phyloP scores from a whole-genome alignment of 2,329 filamentous ascomycete genomes.

The Diaporthe ampelina region DNA sequence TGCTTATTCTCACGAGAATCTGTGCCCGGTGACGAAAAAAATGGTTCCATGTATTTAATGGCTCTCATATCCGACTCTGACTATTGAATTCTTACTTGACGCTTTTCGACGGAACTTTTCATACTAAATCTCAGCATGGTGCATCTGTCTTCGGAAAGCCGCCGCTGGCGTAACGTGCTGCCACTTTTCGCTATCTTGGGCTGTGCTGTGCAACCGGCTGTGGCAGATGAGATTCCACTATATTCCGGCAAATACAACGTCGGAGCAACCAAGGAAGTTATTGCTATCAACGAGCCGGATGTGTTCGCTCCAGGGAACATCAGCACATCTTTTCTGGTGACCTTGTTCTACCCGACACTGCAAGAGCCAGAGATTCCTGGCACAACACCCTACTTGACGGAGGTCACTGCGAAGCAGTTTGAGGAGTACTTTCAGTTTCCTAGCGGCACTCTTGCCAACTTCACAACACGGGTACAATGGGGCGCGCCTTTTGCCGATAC shows the following conservation, averaged over 20 bases:
- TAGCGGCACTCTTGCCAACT: conserved; percentile 2
- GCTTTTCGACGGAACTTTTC: not conserved
- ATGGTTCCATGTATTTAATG: not conserved
- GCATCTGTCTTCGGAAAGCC: not conserved
- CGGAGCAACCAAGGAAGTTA: not conserved
- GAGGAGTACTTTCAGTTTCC: conserved; percentile 11
- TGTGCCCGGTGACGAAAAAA: not conserved
- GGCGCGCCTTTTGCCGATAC: conserved; percentile 11
- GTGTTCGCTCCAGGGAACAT: conserved; percentile 20
- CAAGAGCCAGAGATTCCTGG: conserved; percentile 1
- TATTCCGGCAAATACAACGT: conserved; percentile 34
- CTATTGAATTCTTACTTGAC: not conserved
- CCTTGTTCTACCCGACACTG: conserved; percentile 23
- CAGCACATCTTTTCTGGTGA: conserved; percentile 19
- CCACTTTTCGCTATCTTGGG: not conserved
- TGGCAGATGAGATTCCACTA: conserved; percentile 11
- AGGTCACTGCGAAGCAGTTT: conserved; percentile 1
- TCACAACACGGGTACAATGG: conserved; percentile 17
- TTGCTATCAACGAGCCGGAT: not conserved
- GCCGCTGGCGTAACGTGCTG: not conserved
- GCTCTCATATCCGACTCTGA: not conserved
- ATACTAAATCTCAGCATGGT: not conserved
- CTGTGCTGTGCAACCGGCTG: not conserved
- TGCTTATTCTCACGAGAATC: not conserved
- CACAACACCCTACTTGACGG: conserved; percentile 14